Evolutionary conservation across 2,329 filamentous ascomycete genomes (phyloP), one percentile per base, ranked within the genome.

Genomic region (Pseudonectria foliicola): DNA sequence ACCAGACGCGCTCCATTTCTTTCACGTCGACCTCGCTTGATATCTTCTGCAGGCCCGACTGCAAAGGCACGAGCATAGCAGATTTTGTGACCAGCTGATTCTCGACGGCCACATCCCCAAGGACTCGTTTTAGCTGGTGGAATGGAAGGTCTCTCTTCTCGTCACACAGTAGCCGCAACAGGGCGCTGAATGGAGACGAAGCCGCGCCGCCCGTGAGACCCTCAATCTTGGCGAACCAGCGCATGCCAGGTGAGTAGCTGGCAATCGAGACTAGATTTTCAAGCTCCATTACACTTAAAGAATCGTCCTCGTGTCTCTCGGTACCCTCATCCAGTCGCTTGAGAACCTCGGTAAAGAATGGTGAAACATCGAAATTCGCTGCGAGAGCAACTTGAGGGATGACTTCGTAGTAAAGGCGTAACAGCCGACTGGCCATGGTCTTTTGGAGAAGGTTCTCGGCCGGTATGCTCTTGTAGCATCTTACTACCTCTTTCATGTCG

Each of bases 291-390:
- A 83, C 58, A 14, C 76, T 67, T 30, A 89, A 64, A 2, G 70
- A 69, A 32, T 68, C 60, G 31, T 70, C 62, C 34, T 67, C 61
- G 3, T 62, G 59, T 30, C 75, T 67, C 27, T 71, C 67, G 3
- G 67, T 60, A 12, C 70, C 64, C 11, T 70, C 59, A 28, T 82
- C 75, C 8, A 86, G 60, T 23, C 70, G 70, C 37, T 73, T 68
- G 29, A 96, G 64, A 1, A 80, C 73, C 39, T 78, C 75, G 7
- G 82, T 78, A 12, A 98, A 70, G 13, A 83, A 72, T 1, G 82
- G 66, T 0, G 90, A 92, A 4, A 94, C 82, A 53, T 96, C 92
- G 51, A 95, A 92, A 45, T 84, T 92, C 48, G 88, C 83, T 44
- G 82, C 80, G 11, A 93, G 68, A 1, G 88, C 87, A 15, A 85